These are phyloP conservation scores for Eimeria acervulina DNA, from an alignment of 169 alveolate species.

Conservation along the genomic window DNA sequence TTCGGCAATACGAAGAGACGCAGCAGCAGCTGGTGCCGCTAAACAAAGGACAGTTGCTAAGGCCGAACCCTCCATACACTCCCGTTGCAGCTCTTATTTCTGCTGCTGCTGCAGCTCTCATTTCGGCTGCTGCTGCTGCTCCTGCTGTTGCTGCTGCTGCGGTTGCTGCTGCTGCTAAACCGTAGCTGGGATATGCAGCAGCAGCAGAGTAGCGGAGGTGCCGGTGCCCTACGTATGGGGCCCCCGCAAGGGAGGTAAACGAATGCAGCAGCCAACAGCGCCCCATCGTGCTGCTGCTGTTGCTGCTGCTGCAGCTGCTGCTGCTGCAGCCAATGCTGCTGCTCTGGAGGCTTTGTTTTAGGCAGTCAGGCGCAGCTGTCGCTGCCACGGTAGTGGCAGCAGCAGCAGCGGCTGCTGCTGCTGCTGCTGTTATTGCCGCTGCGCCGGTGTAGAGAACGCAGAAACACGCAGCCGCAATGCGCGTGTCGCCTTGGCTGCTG, in stretches of 20 bases:
- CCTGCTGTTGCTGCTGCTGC: conserved; percentile 42
- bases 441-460: neutral
- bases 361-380: neutral
- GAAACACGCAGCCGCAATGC: neutral
- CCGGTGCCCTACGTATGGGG: neutral
- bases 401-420: conserved; percentile 57
- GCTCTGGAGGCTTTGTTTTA: neutral
- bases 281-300: neutral
- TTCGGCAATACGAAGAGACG: neutral
- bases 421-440: conserved; percentile 24
- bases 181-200: neutral
- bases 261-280: neutral
- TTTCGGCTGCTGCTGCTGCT: conserved; percentile 35
- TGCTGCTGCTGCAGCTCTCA: neutral
- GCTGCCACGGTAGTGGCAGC: conserved; percentile 18
- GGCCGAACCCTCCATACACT: too few species aligned
- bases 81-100: conserved; percentile 5
- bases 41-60: neutral
- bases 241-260: neutral
- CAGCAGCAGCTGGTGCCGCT: conserved; percentile 9
- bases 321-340: conserved; percentile 29
- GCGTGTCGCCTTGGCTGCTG: neutral
- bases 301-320: conserved; percentile 44
- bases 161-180: neutral
- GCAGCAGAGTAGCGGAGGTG: neutral